These are phyloP conservation scores for Amauroascus niger DNA, from an alignment of 2,329 filamentous ascomycete genomes.

Conservation along the genomic window DNA sequence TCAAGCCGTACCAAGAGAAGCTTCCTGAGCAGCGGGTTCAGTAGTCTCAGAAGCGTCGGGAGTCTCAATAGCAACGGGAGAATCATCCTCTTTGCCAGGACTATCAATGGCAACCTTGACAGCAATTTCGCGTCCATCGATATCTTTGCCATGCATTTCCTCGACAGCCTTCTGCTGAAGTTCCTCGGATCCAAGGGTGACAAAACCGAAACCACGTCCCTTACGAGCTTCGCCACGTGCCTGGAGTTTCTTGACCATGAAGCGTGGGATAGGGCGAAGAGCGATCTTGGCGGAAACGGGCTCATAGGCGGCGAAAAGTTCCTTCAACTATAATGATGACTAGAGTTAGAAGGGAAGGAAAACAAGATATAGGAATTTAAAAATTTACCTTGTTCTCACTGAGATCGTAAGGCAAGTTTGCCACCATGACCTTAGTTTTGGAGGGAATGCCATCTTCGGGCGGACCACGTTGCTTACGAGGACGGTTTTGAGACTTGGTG, in stretches of 20 bases:
- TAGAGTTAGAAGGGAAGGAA: conserved; percentile 13
- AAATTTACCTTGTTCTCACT: conserved; percentile 77
- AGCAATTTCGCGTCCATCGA: conserved; percentile 96
- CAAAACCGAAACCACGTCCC: conserved; percentile 97
- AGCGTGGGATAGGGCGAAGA: conserved; percentile 93
- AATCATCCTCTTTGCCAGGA: conserved; percentile 94
- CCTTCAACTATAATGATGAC: conserved; percentile 62
- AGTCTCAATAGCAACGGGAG: conserved; percentile 42
- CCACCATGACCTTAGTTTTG: conserved; percentile 99
- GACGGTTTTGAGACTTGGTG: conserved; percentile 39
- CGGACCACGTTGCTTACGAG: conserved; percentile 77
- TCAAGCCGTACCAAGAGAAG: conserved; percentile 30
- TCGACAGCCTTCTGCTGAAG: conserved; percentile 90
- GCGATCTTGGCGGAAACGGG: conserved; percentile 96
- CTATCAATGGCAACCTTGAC: conserved; percentile 99
- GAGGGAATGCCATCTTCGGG: conserved; percentile 95
- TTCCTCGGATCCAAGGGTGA: conserved; percentile 90
- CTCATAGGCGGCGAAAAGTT: conserved; percentile 87
- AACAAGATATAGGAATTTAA: background rate
- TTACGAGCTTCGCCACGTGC: conserved; percentile 96
- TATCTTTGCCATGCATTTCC: conserved; percentile 99
- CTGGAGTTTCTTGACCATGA: conserved; percentile 99
- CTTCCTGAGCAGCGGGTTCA: conserved; percentile 34
- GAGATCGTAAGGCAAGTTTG: conserved; percentile 96
- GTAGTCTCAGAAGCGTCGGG: conserved; percentile 39